Conservation (phyloP, 2,329 filamentous ascomycete genomes). For the Fusarium algeriense region DNA sequence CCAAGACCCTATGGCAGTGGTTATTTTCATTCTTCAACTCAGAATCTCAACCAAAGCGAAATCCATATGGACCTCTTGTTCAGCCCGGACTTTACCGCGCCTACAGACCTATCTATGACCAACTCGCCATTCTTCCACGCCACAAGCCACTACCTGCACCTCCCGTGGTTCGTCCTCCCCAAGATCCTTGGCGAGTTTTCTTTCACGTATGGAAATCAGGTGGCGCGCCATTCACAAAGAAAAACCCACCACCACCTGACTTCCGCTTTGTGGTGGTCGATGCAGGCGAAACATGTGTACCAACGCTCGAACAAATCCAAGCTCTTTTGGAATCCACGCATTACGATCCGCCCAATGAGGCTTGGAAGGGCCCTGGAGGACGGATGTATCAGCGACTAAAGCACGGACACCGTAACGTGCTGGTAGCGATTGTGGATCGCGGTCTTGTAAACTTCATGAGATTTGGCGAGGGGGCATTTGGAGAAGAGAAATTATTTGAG, state of each 20-base stretch:
- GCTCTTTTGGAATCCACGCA: slow-evolving; percentile 80
- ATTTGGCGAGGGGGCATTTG: slow-evolving; percentile 84
- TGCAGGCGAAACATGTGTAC: slow-evolving; percentile 77
- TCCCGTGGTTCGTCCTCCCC: slow-evolving; percentile 43
- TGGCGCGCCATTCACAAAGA: slow-evolving; percentile 78
- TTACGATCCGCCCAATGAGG: slow-evolving; percentile 67
- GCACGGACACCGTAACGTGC: slow-evolving; percentile 84
- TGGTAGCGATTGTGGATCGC: slow-evolving; percentile 89
- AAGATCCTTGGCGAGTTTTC: slow-evolving; percentile 76
- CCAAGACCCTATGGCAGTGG: slow-evolving; percentile 63
- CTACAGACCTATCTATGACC: slow-evolving; percentile 79
- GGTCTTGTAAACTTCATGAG: slow-evolving; percentile 90
- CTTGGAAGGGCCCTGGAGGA: slow-evolving; percentile 58
- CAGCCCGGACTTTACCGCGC: slow-evolving; percentile 74
- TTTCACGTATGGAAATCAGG: slow-evolving; percentile 83
- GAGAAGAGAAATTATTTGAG: slow-evolving; percentile 77
- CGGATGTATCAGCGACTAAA: slow-evolving; percentile 82
- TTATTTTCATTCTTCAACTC: slow-evolving; percentile 62
- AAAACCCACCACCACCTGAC: slow-evolving; percentile 81
- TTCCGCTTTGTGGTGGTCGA: slow-evolving; percentile 88
- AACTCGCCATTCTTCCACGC: slow-evolving; percentile 78
- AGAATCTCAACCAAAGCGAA: slow-evolving; percentile 43
- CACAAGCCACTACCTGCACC: slow-evolving; percentile 67
- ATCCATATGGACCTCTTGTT: slow-evolving; percentile 68
- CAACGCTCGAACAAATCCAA: slow-evolving; percentile 78